A percentile compares a stretch with the other conserved stretches of the same genome.
Evolutionary conservation across 202 grass and related monocot genomes (phyloP).

Genomic region (Setaria viridis): DNA sequence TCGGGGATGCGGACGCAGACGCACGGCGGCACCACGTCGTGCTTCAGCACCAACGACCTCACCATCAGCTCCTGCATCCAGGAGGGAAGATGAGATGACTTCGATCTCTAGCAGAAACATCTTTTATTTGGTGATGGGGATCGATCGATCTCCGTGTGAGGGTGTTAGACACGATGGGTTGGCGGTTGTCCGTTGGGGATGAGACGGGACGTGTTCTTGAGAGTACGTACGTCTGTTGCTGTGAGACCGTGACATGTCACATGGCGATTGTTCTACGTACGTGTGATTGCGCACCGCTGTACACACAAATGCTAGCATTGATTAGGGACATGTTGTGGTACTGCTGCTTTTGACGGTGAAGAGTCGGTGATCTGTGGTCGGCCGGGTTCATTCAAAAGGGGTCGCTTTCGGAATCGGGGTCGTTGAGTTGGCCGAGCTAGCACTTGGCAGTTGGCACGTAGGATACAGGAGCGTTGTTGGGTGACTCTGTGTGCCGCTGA

Average conservation of each 20-base stretch:
- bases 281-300: background rate
- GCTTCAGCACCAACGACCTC: slow-evolving; percentile 53
- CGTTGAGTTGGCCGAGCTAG: background rate
- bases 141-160: background rate
- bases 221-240: background rate
- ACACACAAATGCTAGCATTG: background rate
- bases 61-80: slow-evolving; percentile 50
- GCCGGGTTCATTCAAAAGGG: background rate
- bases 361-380: background rate
- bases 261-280: background rate
- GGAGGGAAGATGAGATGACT: slow-evolving; percentile 40
- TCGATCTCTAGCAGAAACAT: background rate
- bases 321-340: background rate
- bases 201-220: background rate
- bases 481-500: too few species aligned
- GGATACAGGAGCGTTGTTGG: too few species aligned
- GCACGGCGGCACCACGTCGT: slow-evolving; percentile 36
- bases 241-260: slow-evolving; percentile 20
- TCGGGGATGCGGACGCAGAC: background rate
- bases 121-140: background rate
- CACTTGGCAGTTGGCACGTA: too few species aligned
- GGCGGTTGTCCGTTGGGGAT: background rate
- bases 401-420: background rate
- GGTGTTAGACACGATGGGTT: background rate
- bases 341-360: background rate